A percentile compares a stretch with the other conserved stretches of the same genome.
phyloP scores from a whole-genome alignment of 768 basidiomycete genomes.

The Cystobasidium tubakii region DNA sequence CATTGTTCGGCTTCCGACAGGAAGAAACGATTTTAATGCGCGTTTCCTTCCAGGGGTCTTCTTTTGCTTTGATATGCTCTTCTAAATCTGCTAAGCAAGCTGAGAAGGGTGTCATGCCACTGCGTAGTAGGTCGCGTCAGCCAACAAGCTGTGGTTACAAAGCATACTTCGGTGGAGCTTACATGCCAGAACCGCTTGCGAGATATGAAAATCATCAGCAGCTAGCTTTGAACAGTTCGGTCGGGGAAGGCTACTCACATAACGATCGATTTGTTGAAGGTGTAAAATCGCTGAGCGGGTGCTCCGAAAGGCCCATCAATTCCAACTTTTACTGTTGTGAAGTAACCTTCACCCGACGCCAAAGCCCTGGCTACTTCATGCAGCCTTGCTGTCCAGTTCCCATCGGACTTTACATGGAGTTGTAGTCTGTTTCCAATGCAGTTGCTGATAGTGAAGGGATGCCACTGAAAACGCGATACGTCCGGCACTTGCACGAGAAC shows the following conservation, averaged over 20 bases:
- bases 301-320: slow-evolving; percentile 31
- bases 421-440: slow-evolving; percentile 31
- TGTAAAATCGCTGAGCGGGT: slow-evolving; percentile 31
- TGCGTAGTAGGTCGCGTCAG: background rate
- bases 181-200: slow-evolving; percentile 12
- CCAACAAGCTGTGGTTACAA: too few relatives aligned
- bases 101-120: slow-evolving; percentile 28
- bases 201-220: background rate
- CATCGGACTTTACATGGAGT: slow-evolving; percentile 32
- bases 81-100: slow-evolving; percentile 25
- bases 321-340: slow-evolving; percentile 14
- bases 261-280: slow-evolving; percentile 29
- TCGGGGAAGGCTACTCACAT: too few relatives aligned
- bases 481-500: slow-evolving; percentile 30
- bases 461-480: slow-evolving; percentile 34
- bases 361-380: background rate
- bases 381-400: slow-evolving; percentile 24
- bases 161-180: too few relatives aligned
- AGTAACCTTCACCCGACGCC: background rate
- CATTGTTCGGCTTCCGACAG: background rate
- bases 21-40: background rate
- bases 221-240: background rate
- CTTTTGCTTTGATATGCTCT: slow-evolving; percentile 17
- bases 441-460: slow-evolving; percentile 28
- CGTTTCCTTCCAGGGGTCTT: slow-evolving; percentile 31